These are phyloP conservation scores for Anaeramoeba flamelloides DNA, from an alignment of 78 protist genomes.

Conservation along the genomic window DNA sequence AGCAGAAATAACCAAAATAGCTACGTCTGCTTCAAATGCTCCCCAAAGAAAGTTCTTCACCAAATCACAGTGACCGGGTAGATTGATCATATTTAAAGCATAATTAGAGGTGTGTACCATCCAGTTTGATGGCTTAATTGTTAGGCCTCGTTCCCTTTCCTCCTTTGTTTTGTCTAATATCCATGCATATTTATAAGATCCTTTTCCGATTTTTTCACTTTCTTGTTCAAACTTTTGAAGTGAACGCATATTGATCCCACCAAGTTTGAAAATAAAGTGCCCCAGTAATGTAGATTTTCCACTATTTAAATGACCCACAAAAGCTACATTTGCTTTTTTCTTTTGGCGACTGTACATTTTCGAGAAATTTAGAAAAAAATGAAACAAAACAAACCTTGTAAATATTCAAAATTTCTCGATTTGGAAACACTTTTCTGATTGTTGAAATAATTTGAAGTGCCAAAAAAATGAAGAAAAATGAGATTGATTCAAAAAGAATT, in stretches of 20 bases:
- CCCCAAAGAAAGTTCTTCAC: conserved; percentile 82
- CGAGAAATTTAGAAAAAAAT: too few species aligned
- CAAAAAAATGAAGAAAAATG: too few species aligned
- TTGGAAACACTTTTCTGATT: too few species aligned
- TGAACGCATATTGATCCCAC: conserved; percentile 5
- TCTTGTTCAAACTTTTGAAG: neutral
- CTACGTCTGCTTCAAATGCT: conserved; percentile 47
- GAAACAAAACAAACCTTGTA: too few species aligned
- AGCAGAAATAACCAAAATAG: conserved; percentile 73
- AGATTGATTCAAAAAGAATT: too few species aligned
- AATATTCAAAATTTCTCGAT: too few species aligned
- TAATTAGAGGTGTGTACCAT: neutral
- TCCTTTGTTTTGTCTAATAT: neutral
- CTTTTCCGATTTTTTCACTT: neutral
- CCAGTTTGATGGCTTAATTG: neutral
- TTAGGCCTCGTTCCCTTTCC: conserved; percentile 1
- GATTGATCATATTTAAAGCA: neutral
- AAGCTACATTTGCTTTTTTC: too few species aligned
- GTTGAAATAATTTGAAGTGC: too few species aligned
- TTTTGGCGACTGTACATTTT: too few species aligned
- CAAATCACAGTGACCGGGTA: conserved; percentile 71
- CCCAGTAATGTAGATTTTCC: neutral
- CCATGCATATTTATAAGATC: neutral
- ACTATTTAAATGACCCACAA: neutral
- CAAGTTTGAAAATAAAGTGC: neutral